A percentile compares a stretch with the other conserved stretches of the same genome.
These are phyloP conservation scores for Cercospora sp. DNA, from an alignment of 2,329 filamentous ascomycete species.

Conservation along the genomic window DNA sequence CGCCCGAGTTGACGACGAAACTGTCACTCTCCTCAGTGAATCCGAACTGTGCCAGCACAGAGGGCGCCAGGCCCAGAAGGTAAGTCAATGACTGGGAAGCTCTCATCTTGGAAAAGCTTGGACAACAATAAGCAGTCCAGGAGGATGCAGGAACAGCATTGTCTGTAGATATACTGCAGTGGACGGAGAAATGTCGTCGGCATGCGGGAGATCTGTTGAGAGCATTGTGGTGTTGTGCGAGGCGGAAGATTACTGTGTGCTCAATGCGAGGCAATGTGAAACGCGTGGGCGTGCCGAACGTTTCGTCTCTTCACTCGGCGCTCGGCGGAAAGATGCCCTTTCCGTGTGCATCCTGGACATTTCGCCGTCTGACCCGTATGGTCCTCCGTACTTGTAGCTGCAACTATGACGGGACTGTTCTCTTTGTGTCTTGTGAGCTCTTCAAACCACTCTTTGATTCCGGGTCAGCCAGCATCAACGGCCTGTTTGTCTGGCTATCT, in stretches of 20 bases:
- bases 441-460: not conserved
- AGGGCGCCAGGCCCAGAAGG: constrained; percentile 8
- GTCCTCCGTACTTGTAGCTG: not conserved
- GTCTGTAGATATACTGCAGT: not conserved
- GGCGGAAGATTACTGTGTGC: not conserved
- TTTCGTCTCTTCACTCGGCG: not conserved
- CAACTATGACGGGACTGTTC: not conserved
- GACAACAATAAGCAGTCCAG: not conserved
- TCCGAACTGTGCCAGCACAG: constrained; percentile 16
- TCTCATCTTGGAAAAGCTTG: not conserved
- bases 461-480: not conserved
- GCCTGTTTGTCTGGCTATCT: not conserved
- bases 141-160: not conserved
- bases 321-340: not conserved
- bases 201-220: not conserved
- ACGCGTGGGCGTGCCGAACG: no score
- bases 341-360: not conserved
- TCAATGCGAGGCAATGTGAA: not conserved
- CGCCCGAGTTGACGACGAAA: constrained; percentile 20
- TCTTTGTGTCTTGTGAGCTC: not conserved
- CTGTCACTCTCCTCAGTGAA: constrained; percentile 14
- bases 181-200: not conserved
- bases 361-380: not conserved
- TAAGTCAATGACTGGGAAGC: not conserved
- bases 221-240: not conserved